Evolutionary conservation across 164 flowering plant species (phyloP).

Genomic region (Platanus orientalis): DNA sequence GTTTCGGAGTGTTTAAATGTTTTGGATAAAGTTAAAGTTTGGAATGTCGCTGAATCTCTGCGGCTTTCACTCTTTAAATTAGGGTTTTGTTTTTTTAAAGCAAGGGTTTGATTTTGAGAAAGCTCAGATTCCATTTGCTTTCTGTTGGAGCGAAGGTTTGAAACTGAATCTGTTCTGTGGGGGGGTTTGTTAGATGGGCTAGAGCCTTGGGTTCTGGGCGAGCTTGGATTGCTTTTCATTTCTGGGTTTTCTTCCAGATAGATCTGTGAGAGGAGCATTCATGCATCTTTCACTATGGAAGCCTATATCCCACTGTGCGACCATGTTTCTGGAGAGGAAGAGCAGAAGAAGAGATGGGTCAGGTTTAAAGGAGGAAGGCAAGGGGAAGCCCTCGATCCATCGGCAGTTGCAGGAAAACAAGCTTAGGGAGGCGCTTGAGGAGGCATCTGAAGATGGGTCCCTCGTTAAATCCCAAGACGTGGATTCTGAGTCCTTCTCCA

Average conservation of each 20-base stretch:
- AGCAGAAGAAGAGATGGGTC: conserved; percentile 44
- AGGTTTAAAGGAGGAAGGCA: conserved; percentile 27
- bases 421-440: conserved; percentile 63
- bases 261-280: conserved; percentile 26
- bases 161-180: conserved; percentile 8
- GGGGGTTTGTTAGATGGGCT: conserved; percentile 26
- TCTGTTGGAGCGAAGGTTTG: conserved; percentile 13
- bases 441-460: conserved; percentile 70
- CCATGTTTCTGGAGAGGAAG: conserved; percentile 47
- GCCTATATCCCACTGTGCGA: conserved; percentile 61
- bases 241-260: conserved; percentile 17
- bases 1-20: conserved; percentile 24
- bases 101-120: conserved; percentile 13
- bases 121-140: conserved; percentile 21
- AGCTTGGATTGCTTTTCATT: conserved; percentile 9
- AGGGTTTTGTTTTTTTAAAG: conserved; percentile 18
- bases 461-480: conserved; percentile 54
- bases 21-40: conserved; percentile 23
- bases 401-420: conserved; percentile 46
- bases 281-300: conserved; percentile 93
- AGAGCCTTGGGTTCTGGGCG: conserved; percentile 11
- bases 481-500: conserved; percentile 37
- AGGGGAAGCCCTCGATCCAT: conserved; percentile 31
- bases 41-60: conserved; percentile 13
- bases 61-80: conserved; percentile 5